These are phyloP conservation scores for Plasmodium cynomolgi DNA, from an alignment of 169 alveolate species.

Conservation along the genomic window DNA sequence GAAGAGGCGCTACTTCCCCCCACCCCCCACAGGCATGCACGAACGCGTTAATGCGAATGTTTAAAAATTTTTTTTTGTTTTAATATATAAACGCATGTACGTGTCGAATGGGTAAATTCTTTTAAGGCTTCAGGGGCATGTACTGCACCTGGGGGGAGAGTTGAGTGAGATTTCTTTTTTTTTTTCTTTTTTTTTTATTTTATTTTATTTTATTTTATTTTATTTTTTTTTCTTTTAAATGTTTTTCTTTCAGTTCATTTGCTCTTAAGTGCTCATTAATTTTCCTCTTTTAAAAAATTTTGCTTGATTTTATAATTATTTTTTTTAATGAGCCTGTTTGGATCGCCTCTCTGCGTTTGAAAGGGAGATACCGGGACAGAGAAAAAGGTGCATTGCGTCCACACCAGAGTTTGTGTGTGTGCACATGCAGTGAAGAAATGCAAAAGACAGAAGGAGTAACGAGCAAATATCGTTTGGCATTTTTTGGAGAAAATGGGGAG, in stretches of 20 bases:
- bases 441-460: background rate
- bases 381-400: background rate
- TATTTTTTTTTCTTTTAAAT: background rate
- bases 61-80: background rate
- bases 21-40: background rate
- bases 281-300: constrained; percentile 10
- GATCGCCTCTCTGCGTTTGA: background rate
- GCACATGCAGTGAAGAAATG: background rate
- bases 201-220: too few species aligned
- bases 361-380: background rate
- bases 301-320: background rate
- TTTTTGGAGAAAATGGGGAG: background rate
- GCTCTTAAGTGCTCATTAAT: constrained; percentile 7
- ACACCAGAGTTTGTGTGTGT: background rate
- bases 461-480: background rate
- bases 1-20: background rate
- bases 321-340: background rate
- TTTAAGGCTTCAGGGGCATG: background rate
- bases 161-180: background rate
- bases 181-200: too few species aligned
- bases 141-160: background rate
- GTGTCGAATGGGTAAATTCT: background rate
- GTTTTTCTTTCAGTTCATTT: background rate
- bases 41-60: background rate
- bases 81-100: background rate